phyloP scores from a whole-genome alignment of 805 yeast species.

The Grigorovia humatica region DNA sequence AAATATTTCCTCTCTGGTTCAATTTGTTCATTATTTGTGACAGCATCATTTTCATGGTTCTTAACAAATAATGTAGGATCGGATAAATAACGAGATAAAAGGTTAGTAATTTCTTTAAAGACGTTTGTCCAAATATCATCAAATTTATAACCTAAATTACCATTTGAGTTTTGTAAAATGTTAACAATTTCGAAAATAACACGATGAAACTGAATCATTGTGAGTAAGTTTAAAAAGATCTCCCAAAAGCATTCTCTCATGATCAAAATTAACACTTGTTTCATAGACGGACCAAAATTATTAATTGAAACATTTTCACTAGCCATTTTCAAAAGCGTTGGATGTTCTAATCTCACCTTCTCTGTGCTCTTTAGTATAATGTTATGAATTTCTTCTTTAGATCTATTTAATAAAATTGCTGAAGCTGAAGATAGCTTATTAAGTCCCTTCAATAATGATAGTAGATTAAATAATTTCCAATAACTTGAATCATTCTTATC shows the following conservation, averaged over 20 bases:
- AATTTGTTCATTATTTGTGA: constrained; percentile 3
- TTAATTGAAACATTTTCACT: constrained; percentile 10
- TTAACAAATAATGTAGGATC: constrained; percentile 9
- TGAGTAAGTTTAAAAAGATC: constrained; percentile 51
- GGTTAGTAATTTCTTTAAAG: constrained; percentile 23
- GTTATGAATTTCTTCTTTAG: constrained; percentile 52
- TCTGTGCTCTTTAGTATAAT: constrained; percentile 53
- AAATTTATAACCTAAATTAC: constrained; percentile 28
- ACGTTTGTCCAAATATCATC: constrained; percentile 36
- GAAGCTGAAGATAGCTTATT: constrained; percentile 52
- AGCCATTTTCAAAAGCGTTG: constrained; percentile 30
- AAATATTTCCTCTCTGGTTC: constrained; percentile 5
- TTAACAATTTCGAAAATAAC: constrained; percentile 50
- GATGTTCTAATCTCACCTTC: constrained; percentile 50
- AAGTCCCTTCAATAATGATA: constrained; percentile 48
- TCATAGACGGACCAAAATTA: constrained; percentile 30
- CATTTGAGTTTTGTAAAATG: constrained; percentile 19
- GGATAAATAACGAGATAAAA: constrained; percentile 17
- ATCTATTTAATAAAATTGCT: constrained; percentile 42
- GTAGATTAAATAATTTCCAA: constrained; percentile 34
- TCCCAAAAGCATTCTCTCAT: constrained; percentile 63
- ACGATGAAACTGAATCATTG: constrained; percentile 60
- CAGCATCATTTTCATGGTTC: constrained; percentile 1
- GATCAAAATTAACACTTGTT: constrained; percentile 43
- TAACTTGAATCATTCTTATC: constrained; percentile 17